phyloP scores from a whole-genome alignment of 2,329 filamentous ascomycete genomes.

The Ophiostoma australiae region DNA sequence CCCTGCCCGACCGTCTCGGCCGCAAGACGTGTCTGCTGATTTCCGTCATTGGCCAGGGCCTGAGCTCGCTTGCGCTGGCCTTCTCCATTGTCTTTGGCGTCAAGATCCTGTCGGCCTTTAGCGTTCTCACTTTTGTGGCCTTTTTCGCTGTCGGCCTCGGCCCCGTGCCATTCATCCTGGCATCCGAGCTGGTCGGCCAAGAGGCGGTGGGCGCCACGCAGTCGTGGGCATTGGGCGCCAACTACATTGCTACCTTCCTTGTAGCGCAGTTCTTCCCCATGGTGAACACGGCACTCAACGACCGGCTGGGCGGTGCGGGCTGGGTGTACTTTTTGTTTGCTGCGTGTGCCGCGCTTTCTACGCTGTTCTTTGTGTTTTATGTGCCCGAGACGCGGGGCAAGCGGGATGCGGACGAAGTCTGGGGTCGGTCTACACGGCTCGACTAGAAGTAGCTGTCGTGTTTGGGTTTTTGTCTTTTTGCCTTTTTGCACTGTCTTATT shows the following conservation, averaged over 20 bases:
- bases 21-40: slow-evolving; percentile 79
- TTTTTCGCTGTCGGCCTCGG: slow-evolving; percentile 89
- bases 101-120: slow-evolving; percentile 71
- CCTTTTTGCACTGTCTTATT: too few species aligned
- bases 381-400: slow-evolving; percentile 90
- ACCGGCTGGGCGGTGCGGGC: slow-evolving; percentile 60
- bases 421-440: slow-evolving; percentile 61
- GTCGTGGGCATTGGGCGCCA: slow-evolving; percentile 78
- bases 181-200: slow-evolving; percentile 82
- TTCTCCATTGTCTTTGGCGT: slow-evolving; percentile 70
- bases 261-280: slow-evolving; percentile 95
- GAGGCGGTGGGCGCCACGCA: slow-evolving; percentile 91
- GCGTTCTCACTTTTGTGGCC: slow-evolving; percentile 79
- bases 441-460: slow-evolving; percentile 37
- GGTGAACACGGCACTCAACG: slow-evolving; percentile 67
- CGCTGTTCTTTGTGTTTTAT: slow-evolving; percentile 63
- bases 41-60: slow-evolving; percentile 80
- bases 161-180: slow-evolving; percentile 89
- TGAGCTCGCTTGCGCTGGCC: slow-evolving; percentile 69
- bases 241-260: slow-evolving; percentile 85
- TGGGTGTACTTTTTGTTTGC: slow-evolving; percentile 93
- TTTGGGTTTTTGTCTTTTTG: not conserved
- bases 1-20: slow-evolving; percentile 79
- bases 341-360: slow-evolving; percentile 62
- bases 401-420: slow-evolving; percentile 81